A percentile compares a stretch with the other conserved stretches of the same genome.
Evolutionary conservation across 164 flowering plant species (phyloP).

Genomic region (Aristolochia fimbriata): DNA sequence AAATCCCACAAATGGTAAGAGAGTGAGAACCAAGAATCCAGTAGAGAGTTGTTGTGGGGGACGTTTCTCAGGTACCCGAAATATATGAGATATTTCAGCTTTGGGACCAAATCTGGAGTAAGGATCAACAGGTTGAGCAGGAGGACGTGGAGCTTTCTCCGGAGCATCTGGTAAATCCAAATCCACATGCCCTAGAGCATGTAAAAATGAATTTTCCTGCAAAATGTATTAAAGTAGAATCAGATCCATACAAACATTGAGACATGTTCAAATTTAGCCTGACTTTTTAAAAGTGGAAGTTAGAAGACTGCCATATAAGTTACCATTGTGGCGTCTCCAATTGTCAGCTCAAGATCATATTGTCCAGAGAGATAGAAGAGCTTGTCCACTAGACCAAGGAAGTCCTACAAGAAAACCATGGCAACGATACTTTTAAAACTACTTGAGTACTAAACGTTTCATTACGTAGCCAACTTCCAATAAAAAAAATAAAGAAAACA

Average conservation of each 20-base stretch:
- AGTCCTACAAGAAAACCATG: conserved; percentile 42
- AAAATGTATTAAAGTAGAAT: conserved; percentile 4
- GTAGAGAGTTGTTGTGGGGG: conserved; percentile 79
- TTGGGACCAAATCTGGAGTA: conserved; percentile 66
- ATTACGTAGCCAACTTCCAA: too few relatives aligned
- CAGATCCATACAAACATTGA: too few relatives aligned
- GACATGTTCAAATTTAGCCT: too few relatives aligned
- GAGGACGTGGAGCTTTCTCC: conserved; percentile 83
- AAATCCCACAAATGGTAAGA: conserved; percentile 71
- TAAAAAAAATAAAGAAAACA: too few relatives aligned
- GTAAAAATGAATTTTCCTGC: conserved; percentile 88
- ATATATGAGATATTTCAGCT: conserved; percentile 82
- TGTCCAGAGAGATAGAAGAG: conserved; percentile 87
- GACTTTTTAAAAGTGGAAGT: too few relatives aligned
- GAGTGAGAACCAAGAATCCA: conserved; percentile 62
- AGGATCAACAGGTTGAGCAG: conserved; percentile 61
- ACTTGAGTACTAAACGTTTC: background rate
- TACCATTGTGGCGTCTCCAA: conserved; percentile 97
- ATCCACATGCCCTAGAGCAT: conserved; percentile 61
- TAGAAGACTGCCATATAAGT: background rate
- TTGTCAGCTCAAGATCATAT: conserved; percentile 75
- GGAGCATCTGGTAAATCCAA: conserved; percentile 95
- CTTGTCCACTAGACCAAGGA: conserved; percentile 90
- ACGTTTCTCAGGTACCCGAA: conserved; percentile 78
- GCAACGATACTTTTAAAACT: background rate